A percentile compares a stretch with the other conserved stretches of the same genome.
Evolutionary conservation across 768 basidiomycete species (phyloP).

Genomic region (Termitomyces sp.): DNA sequence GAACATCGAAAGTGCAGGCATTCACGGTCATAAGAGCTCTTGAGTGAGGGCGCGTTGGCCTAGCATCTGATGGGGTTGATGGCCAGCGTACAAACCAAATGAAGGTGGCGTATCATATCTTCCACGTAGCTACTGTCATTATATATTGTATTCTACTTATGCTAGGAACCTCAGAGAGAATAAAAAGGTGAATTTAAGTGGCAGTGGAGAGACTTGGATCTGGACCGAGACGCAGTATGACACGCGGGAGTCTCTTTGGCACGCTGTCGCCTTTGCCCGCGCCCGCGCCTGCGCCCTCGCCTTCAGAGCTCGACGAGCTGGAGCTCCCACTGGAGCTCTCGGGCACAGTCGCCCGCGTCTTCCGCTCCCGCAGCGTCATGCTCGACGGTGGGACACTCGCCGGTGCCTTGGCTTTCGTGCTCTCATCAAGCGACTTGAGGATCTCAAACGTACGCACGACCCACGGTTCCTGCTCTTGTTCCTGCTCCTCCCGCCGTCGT

Average conservation of each 20-base stretch:
- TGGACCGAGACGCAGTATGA: conserved; percentile 27
- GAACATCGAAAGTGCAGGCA: conserved; percentile 26
- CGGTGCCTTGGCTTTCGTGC: neutral
- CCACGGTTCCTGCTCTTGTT: conserved; percentile 39
- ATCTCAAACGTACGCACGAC: conserved; percentile 48
- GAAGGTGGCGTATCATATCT: too few relatives aligned
- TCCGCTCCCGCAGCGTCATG: conserved; percentile 12
- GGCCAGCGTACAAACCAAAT: too few relatives aligned
- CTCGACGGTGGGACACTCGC: neutral
- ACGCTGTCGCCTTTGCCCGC: conserved; percentile 25
- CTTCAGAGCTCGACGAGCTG: too few relatives aligned
- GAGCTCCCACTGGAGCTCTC: too few relatives aligned
- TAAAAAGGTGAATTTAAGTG: too few relatives aligned
- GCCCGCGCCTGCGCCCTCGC: too few relatives aligned
- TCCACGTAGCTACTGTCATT: too few relatives aligned
- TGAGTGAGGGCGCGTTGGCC: too few relatives aligned
- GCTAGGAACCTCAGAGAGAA: too few relatives aligned
- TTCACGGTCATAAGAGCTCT: neutral
- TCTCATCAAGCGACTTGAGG: conserved; percentile 38
- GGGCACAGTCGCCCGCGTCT: neutral
- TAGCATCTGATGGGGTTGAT: too few relatives aligned
- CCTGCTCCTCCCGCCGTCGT: too few relatives aligned
- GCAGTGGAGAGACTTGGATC: conserved; percentile 7
- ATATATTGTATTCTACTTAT: too few relatives aligned
- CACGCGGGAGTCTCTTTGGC: conserved; percentile 30